Base-by-base conservation (phyloP, 495 filamentous ascomycete species). In the Glarea lozoyensis region DNA sequence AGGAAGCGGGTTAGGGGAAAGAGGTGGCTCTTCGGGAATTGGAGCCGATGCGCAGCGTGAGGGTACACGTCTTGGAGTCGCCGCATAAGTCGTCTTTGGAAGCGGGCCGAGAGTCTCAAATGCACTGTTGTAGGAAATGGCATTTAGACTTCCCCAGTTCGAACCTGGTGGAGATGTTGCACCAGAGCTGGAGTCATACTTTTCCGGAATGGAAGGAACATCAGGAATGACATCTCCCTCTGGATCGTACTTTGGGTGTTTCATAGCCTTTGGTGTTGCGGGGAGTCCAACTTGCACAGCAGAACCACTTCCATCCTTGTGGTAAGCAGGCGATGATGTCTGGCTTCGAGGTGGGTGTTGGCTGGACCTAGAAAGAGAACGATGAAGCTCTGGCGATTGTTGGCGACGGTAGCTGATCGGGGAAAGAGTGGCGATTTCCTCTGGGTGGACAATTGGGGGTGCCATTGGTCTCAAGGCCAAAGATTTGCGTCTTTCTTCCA, bases 261-360 rank as follows among this genome's bases (percentile, higher is more conserved):
- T 75, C 86, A 93, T 92, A 2, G 86, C 86, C 62, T 81, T 72
- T 16, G 88, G 86, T 5, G 86, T 93, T 3, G 86, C 84, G 31
- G 88, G 86, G 1, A 94, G 69, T 2, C 88, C 87, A 42, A 88
- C 68, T 6, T 55, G 55, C 10, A 21, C 16, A 29, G 41, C 29
- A 49, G 62, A 9, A 47, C 45, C 15, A 46, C 52, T 18, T 37
- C 42, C 11, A 49, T 62, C 11, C 64, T 67, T 20, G 61, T 67
- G 42, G 60, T 63, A 46, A 60, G 68, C 58, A 55, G 63, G 57
- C 17, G 72, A 68, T 16, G 62, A 65, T 11, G 66, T 72, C 30
- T 68, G 69, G 37, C 65, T 69, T 33, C 69, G 64, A 1, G 54
- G 43, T 0, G 68, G 68, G 9, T 66, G 47, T 33, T 46, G 63